These are phyloP conservation scores for Aleurites moluccanus DNA, from an alignment of 441 rosid genomes.

Conservation along the genomic window DNA sequence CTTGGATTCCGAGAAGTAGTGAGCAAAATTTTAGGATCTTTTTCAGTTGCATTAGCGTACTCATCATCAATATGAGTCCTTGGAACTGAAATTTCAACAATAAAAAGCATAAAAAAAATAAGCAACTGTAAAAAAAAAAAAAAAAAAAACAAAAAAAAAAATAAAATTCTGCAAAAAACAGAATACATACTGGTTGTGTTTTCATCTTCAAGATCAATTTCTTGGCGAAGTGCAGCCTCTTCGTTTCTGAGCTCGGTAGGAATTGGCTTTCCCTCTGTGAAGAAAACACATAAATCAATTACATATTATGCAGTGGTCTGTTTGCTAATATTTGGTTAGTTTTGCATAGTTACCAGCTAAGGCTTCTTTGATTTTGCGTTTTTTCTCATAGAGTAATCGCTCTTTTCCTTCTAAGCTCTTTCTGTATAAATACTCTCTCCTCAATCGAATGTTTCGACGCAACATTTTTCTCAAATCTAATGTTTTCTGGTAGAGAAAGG, in stretches of 20 bases:
- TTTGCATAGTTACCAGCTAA: constrained; percentile 30
- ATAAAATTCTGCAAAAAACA: too few relatives aligned
- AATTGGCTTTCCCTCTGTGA: constrained; percentile 75
- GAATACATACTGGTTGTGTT: constrained; percentile 51
- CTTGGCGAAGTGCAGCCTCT: constrained; percentile 72
- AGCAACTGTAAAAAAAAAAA: not conserved
- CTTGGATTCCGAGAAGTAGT: constrained; percentile 90
- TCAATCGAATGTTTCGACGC: constrained; percentile 66
- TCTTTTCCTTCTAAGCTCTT: constrained; percentile 94
- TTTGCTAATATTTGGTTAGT: not conserved
- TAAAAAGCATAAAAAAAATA: not conserved
- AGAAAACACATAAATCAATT: not conserved
- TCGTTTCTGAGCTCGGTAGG: constrained; percentile 91
- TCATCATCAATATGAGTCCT: constrained; percentile 85
- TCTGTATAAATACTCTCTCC: constrained; percentile 77
- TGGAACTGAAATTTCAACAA: constrained; percentile 50
- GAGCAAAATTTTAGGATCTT: constrained; percentile 77
- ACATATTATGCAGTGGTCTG: not conserved
- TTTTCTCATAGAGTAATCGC: constrained; percentile 69
- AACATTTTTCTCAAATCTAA: constrained; percentile 36
- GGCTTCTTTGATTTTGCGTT: constrained; percentile 84
- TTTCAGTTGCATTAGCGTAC: constrained; percentile 71
- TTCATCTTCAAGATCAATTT: constrained; percentile 80
- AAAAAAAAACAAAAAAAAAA: too few relatives aligned
- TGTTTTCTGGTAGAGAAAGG: not conserved